Conservation (phyloP, 192 early-diverging fungal genomes). For the Mortierella hygrophila region DNA sequence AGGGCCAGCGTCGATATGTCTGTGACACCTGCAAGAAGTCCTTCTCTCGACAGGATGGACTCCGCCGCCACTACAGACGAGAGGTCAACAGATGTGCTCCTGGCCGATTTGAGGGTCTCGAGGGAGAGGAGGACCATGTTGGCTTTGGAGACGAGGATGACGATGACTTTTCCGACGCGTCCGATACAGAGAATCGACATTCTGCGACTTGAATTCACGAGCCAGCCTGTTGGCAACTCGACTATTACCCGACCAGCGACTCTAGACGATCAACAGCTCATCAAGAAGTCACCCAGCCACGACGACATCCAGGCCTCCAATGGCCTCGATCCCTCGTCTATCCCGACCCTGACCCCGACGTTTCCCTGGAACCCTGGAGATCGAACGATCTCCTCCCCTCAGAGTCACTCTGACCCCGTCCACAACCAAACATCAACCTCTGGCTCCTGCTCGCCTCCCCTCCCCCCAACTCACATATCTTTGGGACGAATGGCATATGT, state of each 20-base stretch:
- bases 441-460: not conserved
- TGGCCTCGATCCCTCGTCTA: conserved; percentile 18
- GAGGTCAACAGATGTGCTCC: conserved; percentile 8
- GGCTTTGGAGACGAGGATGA: not conserved
- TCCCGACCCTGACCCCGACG: not conserved
- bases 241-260: conserved; percentile 2
- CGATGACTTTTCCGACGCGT: not conserved
- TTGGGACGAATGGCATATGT: not conserved
- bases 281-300: not conserved
- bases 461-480: not conserved
- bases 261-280: conserved; percentile 8
- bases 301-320: conserved; percentile 10
- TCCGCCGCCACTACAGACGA: conserved; percentile 62
- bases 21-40: conserved; percentile 64
- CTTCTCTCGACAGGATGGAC: conserved; percentile 76
- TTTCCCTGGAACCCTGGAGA: conserved; percentile 45
- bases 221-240: conserved; percentile 4
- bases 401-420: not conserved
- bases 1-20: conserved; percentile 64
- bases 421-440: not conserved
- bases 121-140: not conserved
- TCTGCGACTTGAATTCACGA: conserved; percentile 17
- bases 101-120: not conserved
- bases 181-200: conserved; percentile 3
- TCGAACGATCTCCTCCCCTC: not conserved